Evolutionary conservation across 148 eudicot species (phyloP).

Genomic region (Rhododendron ovatum): DNA sequence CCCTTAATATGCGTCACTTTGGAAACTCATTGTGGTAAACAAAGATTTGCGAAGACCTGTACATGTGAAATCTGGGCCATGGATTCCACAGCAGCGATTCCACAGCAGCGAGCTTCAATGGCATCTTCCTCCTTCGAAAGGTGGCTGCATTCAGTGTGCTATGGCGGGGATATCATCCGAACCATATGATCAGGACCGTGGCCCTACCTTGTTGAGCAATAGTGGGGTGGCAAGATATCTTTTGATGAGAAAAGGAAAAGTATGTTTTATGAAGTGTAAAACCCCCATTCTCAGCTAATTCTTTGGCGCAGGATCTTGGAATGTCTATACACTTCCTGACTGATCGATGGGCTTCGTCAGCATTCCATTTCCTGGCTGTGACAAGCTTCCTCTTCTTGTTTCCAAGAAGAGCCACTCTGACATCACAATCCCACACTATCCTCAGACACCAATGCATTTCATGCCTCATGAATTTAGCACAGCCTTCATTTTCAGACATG

Average conservation of each 20-base stretch:
- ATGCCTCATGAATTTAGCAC: constrained; percentile 49
- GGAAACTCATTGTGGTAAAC: background rate
- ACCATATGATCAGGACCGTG: constrained; percentile 1
- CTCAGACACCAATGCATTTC: constrained; percentile 50
- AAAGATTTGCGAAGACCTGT: background rate
- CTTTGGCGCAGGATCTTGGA: constrained; percentile 82
- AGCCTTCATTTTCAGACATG: constrained; percentile 49
- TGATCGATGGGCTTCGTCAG: constrained; percentile 47
- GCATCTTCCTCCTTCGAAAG: background rate
- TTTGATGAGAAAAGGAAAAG: constrained; percentile 22
- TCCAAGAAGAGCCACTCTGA: constrained; percentile 59
- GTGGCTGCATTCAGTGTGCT: background rate
- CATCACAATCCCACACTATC: constrained; percentile 41
- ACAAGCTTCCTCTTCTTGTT: constrained; percentile 52
- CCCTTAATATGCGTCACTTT: background rate
- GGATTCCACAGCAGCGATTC: background rate
- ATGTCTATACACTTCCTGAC: constrained; percentile 30
- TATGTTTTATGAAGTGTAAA: constrained; percentile 33
- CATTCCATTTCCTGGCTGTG: constrained; percentile 46
- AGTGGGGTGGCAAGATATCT: constrained; percentile 22
- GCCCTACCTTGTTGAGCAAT: constrained; percentile 19
- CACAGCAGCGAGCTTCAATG: background rate
- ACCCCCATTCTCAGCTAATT: constrained; percentile 48
- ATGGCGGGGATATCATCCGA: background rate
- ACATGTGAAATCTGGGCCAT: background rate